A percentile compares a stretch with the other conserved stretches of the same genome.
phyloP scores from a whole-genome alignment of 441 rosid genomes.

The Breynia disticha region DNA sequence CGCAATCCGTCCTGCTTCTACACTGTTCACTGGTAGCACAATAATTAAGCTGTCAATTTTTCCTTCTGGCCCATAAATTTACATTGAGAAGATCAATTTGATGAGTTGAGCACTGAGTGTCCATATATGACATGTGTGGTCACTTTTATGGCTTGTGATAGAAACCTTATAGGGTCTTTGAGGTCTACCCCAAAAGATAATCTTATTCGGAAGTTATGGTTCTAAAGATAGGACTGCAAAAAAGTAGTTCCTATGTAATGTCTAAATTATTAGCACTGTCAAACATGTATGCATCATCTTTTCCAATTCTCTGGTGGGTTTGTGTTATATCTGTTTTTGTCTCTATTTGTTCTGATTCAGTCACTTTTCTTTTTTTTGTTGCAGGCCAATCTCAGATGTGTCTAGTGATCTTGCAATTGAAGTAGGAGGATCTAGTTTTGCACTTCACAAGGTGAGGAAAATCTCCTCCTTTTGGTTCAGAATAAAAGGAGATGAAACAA shows the following conservation, averaged over 20 bases:
- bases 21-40: conserved; percentile 13
- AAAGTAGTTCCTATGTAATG: conserved; percentile 20
- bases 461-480: conserved; percentile 1
- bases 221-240: conserved; percentile 21
- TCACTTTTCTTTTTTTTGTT: conserved; percentile 15
- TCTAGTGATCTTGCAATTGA: conserved; percentile 85
- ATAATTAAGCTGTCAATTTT: conserved; percentile 32
- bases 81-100: conserved; percentile 20
- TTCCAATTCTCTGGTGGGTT: conserved; percentile 8
- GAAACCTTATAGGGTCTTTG: conserved; percentile 1
- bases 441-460: conserved; percentile 75
- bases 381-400: conserved; percentile 96
- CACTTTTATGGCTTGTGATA: conserved; percentile 3
- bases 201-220: conserved; percentile 14
- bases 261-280: conserved; percentile 31
- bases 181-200: conserved; percentile 6
- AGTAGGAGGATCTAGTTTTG: conserved; percentile 76
- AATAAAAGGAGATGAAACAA: background rate
- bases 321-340: conserved; percentile 7
- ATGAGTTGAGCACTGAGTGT: conserved; percentile 8
- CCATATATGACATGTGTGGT: background rate
- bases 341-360: conserved; percentile 13
- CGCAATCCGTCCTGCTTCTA: conserved; percentile 7
- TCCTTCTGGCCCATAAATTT: conserved; percentile 31
- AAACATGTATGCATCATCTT: conserved; percentile 32